Base-by-base conservation (phyloP, 1,284 basidiomycete genomes). In the Moesziomyces parantarcticus region DNA sequence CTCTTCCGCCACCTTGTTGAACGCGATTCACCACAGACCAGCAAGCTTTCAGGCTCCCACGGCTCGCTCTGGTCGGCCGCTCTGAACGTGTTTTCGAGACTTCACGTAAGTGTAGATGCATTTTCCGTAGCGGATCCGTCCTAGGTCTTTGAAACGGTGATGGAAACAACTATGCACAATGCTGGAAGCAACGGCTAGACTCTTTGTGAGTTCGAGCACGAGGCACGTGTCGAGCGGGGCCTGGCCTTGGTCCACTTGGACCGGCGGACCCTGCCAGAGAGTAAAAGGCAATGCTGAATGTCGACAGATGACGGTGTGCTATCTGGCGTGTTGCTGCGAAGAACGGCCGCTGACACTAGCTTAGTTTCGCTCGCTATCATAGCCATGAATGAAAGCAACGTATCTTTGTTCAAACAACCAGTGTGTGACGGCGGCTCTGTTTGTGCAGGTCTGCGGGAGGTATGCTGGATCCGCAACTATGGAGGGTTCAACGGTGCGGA, bases 271-370 rank as follows among this genome's bases (percentile, higher is more conserved):
- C 43, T 26, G 53, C 51, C 43, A 45, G 29, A 34, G 64, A 63
- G 64, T 73, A 73, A 68, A 73, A 73, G 70, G 70, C 70, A 73
- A 73, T 73, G 55, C 65, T 73, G 69, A 73, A 48, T 49, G 32
- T 20, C 45, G 1, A 39, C 9, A n/a, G 21, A 1, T 32, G 29
- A 22, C 6, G 52, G 22, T 50, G 21, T 16, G 22, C n/a, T 41
- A 23, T 21, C 40, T 26, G 34, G 18, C 21, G 18, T n/a, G 21
- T 13, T n/a, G 5, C 6, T 11, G 7, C 16, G 32, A 11, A 46
- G 34, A 40, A 7, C 13, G 3, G 40, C 13, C 22, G 56, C 58
- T 59, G 50, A 59, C 50, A 26, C 46, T 16, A n/a, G 46, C 18
- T n/a, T 18, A 3, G 41, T 16, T 36, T 36, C 50, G 20, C 25